Evolutionary conservation across 768 basidiomycete genomes (phyloP).

Genomic region (Xerocomellus chrysenteron): DNA sequence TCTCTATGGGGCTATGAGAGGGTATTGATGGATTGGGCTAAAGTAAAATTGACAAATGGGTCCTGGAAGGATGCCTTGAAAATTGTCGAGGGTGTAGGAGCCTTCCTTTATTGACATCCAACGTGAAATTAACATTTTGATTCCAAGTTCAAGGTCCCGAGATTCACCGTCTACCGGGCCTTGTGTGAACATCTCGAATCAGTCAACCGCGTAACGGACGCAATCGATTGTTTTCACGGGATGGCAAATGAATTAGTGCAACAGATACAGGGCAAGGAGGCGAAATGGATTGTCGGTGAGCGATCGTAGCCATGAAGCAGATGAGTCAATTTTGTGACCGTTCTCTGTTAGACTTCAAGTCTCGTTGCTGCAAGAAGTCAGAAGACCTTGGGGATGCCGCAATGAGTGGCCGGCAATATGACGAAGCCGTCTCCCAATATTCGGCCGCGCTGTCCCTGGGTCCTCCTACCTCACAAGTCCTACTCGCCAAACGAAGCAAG

Average conservation of each 20-base stretch:
- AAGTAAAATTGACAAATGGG: not conserved
- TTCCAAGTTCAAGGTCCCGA: not conserved
- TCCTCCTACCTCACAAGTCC: not conserved
- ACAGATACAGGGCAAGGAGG: not conserved
- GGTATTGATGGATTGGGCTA: not conserved
- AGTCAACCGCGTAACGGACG: not conserved
- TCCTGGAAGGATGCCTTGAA: not conserved
- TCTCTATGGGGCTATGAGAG: too few relatives aligned
- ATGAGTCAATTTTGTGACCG: too few relatives aligned
- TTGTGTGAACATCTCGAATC: not conserved
- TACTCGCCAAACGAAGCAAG: not conserved
- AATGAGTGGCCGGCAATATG: not conserved
- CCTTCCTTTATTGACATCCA: not conserved
- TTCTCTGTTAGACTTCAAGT: too few relatives aligned
- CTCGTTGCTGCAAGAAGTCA: not conserved
- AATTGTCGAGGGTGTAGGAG: not conserved
- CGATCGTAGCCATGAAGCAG: too few relatives aligned
- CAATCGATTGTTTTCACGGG: not conserved
- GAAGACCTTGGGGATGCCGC: not conserved
- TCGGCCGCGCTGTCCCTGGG: not conserved
- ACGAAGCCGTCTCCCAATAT: not conserved
- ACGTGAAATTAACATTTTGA: not conserved
- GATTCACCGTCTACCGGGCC: not conserved
- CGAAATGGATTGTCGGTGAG: not conserved
- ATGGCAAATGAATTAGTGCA: not conserved